These are phyloP conservation scores for Hemileccinum impolitum DNA, from an alignment of 768 basidiomycete species.

Conservation along the genomic window DNA sequence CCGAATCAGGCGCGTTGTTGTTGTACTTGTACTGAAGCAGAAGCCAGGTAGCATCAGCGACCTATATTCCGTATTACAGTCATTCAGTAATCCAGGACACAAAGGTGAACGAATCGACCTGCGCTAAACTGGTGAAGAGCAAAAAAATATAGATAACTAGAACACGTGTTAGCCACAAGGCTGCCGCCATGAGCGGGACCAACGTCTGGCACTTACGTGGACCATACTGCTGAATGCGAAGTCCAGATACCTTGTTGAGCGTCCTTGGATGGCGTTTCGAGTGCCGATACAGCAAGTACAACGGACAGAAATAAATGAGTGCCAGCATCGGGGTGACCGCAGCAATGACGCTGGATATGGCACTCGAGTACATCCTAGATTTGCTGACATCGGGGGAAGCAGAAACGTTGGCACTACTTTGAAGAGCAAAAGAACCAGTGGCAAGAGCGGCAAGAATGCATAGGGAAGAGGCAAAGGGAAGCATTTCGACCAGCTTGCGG, in stretches of 20 bases:
- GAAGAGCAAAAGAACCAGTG: constrained; percentile 31
- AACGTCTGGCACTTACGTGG: constrained; percentile 40
- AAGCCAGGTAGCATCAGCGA: constrained; percentile 57
- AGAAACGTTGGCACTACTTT: constrained; percentile 13
- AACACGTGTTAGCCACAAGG: constrained; percentile 20
- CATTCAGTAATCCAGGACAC: background rate
- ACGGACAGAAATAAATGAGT: constrained; percentile 46
- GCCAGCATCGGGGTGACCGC: constrained; percentile 34
- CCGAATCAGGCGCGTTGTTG: constrained; percentile 47
- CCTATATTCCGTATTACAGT: constrained; percentile 28
- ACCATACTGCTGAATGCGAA: constrained; percentile 46
- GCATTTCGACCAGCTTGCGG: constrained; percentile 36
- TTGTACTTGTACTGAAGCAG: constrained; percentile 53
- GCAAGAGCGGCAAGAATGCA: constrained; percentile 35
- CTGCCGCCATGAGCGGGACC: background rate
- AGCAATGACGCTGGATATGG: constrained; percentile 35
- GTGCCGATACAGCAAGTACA: constrained; percentile 50
- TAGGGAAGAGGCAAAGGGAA: constrained; percentile 33
- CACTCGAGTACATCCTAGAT: constrained; percentile 34
- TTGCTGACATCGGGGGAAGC: constrained; percentile 20
- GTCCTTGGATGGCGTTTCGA: constrained; percentile 44
- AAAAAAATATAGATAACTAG: constrained; percentile 51
- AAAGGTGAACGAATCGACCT: constrained; percentile 31
- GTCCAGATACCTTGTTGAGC: constrained; percentile 48
- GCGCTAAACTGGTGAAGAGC: constrained; percentile 45